Base-by-base conservation (phyloP, 345 rosid genomes). In the Populus tremula region DNA sequence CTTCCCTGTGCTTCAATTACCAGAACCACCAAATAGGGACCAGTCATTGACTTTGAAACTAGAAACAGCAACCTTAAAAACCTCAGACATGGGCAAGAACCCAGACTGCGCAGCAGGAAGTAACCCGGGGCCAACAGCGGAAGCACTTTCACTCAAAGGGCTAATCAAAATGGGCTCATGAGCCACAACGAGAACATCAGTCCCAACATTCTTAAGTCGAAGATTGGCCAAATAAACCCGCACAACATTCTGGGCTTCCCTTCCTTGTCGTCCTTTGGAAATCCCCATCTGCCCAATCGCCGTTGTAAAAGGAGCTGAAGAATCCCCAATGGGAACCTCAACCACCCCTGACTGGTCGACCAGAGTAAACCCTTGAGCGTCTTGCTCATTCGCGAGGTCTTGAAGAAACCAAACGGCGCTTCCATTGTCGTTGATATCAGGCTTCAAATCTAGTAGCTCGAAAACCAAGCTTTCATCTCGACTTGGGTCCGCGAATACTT, bases 261-360 rank as follows among this genome's bases (percentile, higher is more conserved):
- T 90, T 85, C 98, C 99, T 71, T 95, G 99, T 25, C 89, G 86
- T 78, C 91, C 99, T 85, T 95, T 93, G 7, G 99, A 91, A 78
- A 91, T 82, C 88, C 96, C 98, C 99, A 93, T 91, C 77, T 91
- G 90, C 72, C 94, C 97, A 81, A 89, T 75, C 66, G 98, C 91
- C 35, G 96, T 91, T 38, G 93, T 85, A 8, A 81, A 72, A 53
- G 82, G 62, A 35, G 89, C 84, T 9, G 93, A 88, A 41, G 77
- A 70, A 76, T 84, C 83, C 81, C 89, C 82, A 39, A 88, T 88
- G 67, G 91, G 89, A 49, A 71, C 86, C 82, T 91, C 96, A 8
- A 84, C 29, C 69, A 82, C 91, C 49, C 84, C 83, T 73, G 94
- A 90, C 79, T 90, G 91, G 87, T 93, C 97, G 70, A 91, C 80